A percentile compares a stretch with the other conserved stretches of the same genome.
Evolutionary conservation across 108 stramenopile genomes (phyloP).

Genomic region (Aurantiochytrium sp.): DNA sequence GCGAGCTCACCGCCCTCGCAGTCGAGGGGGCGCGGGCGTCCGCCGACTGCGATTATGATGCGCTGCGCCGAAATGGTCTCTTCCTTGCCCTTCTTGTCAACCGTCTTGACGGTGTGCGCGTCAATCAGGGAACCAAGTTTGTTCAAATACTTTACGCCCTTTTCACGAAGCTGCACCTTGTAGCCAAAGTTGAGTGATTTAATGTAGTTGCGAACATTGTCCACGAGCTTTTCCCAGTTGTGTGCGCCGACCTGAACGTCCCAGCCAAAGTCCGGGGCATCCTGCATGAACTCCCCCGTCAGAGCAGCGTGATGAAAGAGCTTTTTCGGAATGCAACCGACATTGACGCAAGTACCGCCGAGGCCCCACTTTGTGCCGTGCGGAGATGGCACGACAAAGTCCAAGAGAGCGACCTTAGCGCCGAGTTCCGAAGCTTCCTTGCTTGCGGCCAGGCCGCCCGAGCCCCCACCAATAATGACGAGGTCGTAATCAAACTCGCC

Average conservation of each 20-base stretch:
- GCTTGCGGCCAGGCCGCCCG: conserved; percentile 67
- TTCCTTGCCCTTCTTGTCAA: conserved; percentile 52
- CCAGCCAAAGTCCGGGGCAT: conserved; percentile 67
- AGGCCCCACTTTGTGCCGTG: conserved; percentile 88
- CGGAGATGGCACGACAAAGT: conserved; percentile 91
- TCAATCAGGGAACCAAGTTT: conserved; percentile 63
- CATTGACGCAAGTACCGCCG: conserved; percentile 95
- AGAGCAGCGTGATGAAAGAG: conserved; percentile 83
- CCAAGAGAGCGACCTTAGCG: conserved; percentile 82
- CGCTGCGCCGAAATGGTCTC: conserved; percentile 51
- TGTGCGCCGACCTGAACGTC: conserved; percentile 18
- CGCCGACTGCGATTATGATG: conserved; percentile 86
- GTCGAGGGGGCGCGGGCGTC: conserved; percentile 61
- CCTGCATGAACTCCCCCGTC: conserved; percentile 53
- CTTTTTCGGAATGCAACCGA: conserved; percentile 98
- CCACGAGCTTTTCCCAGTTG: conserved; percentile 66
- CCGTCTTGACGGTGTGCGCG: conserved; percentile 66
- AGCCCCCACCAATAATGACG: conserved; percentile 92
- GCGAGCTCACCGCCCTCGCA: conserved; percentile 69
- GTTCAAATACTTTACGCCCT: conserved; percentile 83
- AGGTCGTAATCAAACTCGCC: conserved; percentile 88
- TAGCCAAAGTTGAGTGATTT: conserved; percentile 92
- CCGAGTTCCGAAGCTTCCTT: conserved; percentile 88
- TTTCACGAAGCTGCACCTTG: conserved; percentile 81
- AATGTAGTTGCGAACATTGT: conserved; percentile 86